phyloP scores from a whole-genome alignment of 1,139 yeast genomes.

The Sugiyamaella pinicola region DNA sequence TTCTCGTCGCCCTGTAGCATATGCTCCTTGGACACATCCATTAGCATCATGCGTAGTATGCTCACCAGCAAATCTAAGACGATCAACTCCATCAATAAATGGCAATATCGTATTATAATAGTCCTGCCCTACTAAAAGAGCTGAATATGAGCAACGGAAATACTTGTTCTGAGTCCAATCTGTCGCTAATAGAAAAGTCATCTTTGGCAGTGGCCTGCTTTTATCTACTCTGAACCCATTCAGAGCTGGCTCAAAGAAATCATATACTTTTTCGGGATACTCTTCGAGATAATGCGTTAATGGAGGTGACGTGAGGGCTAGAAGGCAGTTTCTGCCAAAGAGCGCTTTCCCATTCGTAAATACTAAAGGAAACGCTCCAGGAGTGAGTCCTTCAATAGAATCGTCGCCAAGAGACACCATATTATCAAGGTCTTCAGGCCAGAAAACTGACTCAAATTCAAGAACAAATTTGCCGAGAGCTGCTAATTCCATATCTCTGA shows the following conservation, averaged over 20 bases:
- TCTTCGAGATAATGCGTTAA: constrained; percentile 54
- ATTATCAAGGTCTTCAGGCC: constrained; percentile 58
- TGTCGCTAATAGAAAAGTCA: constrained; percentile 53
- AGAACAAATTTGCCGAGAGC: constrained; percentile 76
- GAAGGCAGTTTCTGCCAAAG: constrained; percentile 37
- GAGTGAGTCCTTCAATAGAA: constrained; percentile 23
- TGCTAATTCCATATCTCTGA: constrained; percentile 61
- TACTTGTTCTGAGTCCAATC: constrained; percentile 73
- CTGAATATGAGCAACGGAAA: constrained; percentile 75
- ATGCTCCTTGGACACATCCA: constrained; percentile 87
- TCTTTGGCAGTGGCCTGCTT: constrained; percentile 44
- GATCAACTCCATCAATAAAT: constrained; percentile 57
- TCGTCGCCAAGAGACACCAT: constrained; percentile 46
- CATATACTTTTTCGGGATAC: constrained; percentile 48
- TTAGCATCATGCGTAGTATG: constrained; percentile 73
- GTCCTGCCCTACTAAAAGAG: constrained; percentile 66
- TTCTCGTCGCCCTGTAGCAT: constrained; percentile 69
- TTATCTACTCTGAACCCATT: constrained; percentile 36
- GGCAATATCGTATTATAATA: constrained; percentile 60
- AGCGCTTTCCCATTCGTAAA: constrained; percentile 47
- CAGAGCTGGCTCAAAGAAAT: constrained; percentile 50
- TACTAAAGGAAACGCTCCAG: constrained; percentile 48
- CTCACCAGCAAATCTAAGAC: constrained; percentile 78
- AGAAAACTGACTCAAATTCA: constrained; percentile 69
- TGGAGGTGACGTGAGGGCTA: constrained; percentile 44